Conservation (phyloP, 371 early-diverging fungal genomes). For the Circinella minor region DNA sequence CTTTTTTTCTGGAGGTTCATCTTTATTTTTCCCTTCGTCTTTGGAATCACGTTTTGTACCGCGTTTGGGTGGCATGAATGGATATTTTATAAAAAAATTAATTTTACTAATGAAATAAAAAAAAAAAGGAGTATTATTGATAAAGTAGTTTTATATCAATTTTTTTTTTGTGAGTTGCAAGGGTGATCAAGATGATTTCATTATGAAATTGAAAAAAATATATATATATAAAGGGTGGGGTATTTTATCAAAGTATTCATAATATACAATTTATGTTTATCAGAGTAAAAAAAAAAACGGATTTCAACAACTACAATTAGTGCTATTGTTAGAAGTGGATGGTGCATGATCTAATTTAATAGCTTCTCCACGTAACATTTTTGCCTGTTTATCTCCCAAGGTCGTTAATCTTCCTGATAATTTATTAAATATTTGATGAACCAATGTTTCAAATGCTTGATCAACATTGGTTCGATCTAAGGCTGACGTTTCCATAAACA, state of each 20-base stretch:
- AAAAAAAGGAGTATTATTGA: not conserved
- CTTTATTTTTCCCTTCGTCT: constrained; percentile 14
- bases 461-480: constrained; percentile 91
- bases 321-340: not conserved
- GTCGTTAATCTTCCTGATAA: constrained; percentile 5
- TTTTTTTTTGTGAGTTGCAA: not conserved
- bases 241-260: no score
- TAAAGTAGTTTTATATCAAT: not conserved
- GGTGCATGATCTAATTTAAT: constrained; percentile 9
- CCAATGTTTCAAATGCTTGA: constrained; percentile 50
- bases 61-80: not conserved
- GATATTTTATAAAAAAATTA: no score
- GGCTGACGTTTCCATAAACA: constrained; percentile 94
- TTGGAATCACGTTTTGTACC: not conserved
- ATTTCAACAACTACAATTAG: not conserved
- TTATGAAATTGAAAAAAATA: not conserved
- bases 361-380: constrained; percentile 11
- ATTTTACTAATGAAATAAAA: not conserved
- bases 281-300: not conserved
- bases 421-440: constrained; percentile 9
- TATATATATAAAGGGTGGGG: no score
- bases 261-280: no score
- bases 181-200: constrained; percentile 9
- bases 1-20: constrained; percentile 14
- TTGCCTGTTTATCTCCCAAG: constrained; percentile 12